phyloP scores from a whole-genome alignment of 768 basidiomycete genomes.

The Mycena vitilis region DNA sequence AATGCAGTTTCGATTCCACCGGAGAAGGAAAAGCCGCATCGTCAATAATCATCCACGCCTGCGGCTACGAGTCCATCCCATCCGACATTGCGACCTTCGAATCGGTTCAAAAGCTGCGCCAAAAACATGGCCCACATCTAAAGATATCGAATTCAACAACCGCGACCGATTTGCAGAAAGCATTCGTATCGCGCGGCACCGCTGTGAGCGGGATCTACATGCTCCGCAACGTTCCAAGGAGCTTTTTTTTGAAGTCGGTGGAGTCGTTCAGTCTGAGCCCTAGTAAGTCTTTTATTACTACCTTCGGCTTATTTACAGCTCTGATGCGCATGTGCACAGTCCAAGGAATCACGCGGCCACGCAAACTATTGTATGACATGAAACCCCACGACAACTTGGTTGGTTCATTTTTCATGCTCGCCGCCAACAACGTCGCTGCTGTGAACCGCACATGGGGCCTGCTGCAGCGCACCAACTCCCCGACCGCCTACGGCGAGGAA shows the following conservation, averaged over 20 bases:
- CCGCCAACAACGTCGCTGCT: constrained; percentile 11
- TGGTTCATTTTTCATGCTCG: constrained; percentile 14
- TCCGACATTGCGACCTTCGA: constrained; percentile 14
- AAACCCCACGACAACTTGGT: neutral
- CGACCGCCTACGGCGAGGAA: constrained; percentile 6
- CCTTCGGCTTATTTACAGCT: neutral
- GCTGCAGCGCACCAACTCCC: constrained; percentile 2
- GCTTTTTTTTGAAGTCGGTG: constrained; percentile 1
- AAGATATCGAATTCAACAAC: neutral
- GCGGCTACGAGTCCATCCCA: constrained; percentile 20
- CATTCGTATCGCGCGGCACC: constrained; percentile 10
- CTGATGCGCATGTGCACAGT: neutral
- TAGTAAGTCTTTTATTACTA: neutral
- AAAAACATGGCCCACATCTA: neutral
- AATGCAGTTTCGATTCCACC: constrained; percentile 1
- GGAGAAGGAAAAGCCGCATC: neutral
- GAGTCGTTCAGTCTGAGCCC: constrained; percentile 8
- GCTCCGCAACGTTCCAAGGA: constrained; percentile 6
- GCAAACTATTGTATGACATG: constrained; percentile 1
- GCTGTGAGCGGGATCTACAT: constrained; percentile 11
- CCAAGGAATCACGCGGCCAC: neutral
- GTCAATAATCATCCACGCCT: constrained; percentile 13
- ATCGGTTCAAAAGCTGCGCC: neutral
- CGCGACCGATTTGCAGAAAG: constrained; percentile 1
- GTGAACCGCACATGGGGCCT: constrained; percentile 19